Percentiles rank a stretch among this genome's conserved stretches.
Conservation (phyloP, 345 rosid genomes). For the Citrus sp. region DNA sequence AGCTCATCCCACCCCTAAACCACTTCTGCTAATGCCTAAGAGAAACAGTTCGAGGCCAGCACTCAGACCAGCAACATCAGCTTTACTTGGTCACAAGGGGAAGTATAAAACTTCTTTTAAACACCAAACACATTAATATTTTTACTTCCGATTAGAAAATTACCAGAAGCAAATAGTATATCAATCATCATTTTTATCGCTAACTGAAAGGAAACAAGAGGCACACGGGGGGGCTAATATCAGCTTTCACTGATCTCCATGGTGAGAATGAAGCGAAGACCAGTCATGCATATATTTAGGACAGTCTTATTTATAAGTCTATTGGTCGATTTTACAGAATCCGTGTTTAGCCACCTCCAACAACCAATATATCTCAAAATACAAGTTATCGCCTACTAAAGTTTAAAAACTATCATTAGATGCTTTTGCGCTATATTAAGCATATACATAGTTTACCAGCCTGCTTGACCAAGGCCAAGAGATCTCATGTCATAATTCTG, state of each 20-base stretch:
- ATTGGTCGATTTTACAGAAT: neutral
- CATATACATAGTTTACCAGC: neutral
- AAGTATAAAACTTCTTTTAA: neutral
- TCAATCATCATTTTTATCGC: neutral
- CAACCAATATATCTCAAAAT: neutral
- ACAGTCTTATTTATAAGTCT: neutral
- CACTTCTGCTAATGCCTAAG: neutral
- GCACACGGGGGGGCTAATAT: neutral
- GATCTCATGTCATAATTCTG: neutral
- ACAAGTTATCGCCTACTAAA: neutral
- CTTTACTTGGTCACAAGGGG: neutral
- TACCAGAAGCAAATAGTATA: neutral
- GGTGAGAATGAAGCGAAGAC: neutral
- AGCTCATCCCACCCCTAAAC: neutral
- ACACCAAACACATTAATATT: neutral
- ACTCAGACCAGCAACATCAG: neutral
- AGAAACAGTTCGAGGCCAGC: neutral
- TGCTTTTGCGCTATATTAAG: neutral
- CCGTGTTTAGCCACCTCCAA: neutral
- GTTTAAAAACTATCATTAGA: neutral
- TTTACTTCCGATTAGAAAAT: neutral
- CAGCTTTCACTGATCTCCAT: neutral
- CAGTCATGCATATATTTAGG: neutral
- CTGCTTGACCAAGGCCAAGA: neutral
- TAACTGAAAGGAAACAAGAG: neutral